A percentile compares a stretch with the other conserved stretches of the same genome.
Evolutionary conservation across 208 protist species (phyloP).

Genomic region (Trypanosoma rangeli): DNA sequence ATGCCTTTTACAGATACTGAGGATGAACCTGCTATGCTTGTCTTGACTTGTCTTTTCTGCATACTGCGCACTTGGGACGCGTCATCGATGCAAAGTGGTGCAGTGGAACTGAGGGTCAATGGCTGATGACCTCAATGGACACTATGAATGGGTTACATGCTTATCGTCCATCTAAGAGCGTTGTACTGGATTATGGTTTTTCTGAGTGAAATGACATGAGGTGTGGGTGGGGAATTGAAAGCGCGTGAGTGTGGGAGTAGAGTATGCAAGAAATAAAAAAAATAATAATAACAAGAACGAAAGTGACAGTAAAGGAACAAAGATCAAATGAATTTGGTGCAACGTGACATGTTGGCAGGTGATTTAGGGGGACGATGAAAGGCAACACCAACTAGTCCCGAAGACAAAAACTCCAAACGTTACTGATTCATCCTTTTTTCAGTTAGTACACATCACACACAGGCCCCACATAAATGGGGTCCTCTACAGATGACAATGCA

Average conservation of each 20-base stretch:
- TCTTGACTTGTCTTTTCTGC: constrained; percentile 92
- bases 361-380: neutral
- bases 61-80: constrained; percentile 95
- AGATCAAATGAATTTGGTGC: neutral
- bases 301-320: neutral
- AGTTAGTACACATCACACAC: constrained; percentile 5
- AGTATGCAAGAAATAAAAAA: neutral
- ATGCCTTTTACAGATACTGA: constrained; percentile 23
- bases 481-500: neutral
- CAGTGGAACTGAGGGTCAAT: constrained; percentile 79
- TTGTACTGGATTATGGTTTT: constrained; percentile 45
- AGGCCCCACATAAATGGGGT: constrained; percentile 6
- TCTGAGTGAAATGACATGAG: constrained; percentile 5
- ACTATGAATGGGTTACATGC: constrained; percentile 97
- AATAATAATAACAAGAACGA: too few relatives aligned
- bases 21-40: constrained; percentile 41
- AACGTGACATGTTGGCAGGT: neutral
- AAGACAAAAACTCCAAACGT: neutral
- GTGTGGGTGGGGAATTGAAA: neutral
- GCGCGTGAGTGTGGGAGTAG: neutral
- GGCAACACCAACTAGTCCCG: neutral
- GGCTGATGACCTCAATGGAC: constrained; percentile 92
- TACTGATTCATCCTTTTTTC: constrained; percentile 1
- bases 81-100: constrained; percentile 94
- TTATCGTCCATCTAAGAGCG: constrained; percentile 35